A percentile compares a stretch with the other conserved stretches of the same genome.
Evolutionary conservation across 2,329 filamentous ascomycete species (phyloP).

Genomic region (Pseudohalonectria lignicola): DNA sequence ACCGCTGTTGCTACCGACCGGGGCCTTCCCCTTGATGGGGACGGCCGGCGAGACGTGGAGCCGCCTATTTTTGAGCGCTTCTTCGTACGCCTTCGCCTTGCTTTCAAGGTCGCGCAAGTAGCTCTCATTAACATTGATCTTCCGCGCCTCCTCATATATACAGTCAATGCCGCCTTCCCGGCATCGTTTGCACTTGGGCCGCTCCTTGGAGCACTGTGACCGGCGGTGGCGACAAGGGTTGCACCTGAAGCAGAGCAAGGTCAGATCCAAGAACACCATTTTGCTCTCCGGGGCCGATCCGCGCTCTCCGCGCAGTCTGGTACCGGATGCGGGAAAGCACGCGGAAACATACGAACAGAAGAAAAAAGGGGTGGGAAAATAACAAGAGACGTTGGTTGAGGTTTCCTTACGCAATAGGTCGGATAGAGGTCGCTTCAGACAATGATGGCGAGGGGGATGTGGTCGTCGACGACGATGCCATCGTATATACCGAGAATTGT

Average conservation of each 20-base stretch:
- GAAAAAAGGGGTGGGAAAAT: not conserved
- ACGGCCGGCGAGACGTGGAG: too few relatives aligned
- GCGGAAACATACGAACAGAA: not conserved
- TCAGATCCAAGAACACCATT: too few relatives aligned
- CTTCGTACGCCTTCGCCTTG: constrained; percentile 19
- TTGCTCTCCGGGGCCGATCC: too few relatives aligned
- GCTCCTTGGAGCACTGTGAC: constrained; percentile 24
- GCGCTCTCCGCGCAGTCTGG: too few relatives aligned
- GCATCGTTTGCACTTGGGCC: constrained; percentile 21
- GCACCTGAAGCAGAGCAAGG: constrained; percentile 18
- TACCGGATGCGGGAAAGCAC: too few relatives aligned
- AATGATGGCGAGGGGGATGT: not conserved
- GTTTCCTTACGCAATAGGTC: constrained; percentile 1
- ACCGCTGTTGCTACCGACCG: not conserved
- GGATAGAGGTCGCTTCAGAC: not conserved
- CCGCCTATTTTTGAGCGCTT: too few relatives aligned
- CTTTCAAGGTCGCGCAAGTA: constrained; percentile 21
- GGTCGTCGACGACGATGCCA: not conserved
- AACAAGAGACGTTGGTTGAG: too few relatives aligned
- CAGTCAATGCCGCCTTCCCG: constrained; percentile 17
- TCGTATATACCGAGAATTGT: too few relatives aligned
- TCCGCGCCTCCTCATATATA: constrained; percentile 22
- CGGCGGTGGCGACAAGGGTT: constrained; percentile 21
- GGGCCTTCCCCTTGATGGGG: constrained; percentile 4
- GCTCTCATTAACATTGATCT: constrained; percentile 22